phyloP scores from a whole-genome alignment of 2,329 filamentous ascomycete species.

The Neonectria punicea region DNA sequence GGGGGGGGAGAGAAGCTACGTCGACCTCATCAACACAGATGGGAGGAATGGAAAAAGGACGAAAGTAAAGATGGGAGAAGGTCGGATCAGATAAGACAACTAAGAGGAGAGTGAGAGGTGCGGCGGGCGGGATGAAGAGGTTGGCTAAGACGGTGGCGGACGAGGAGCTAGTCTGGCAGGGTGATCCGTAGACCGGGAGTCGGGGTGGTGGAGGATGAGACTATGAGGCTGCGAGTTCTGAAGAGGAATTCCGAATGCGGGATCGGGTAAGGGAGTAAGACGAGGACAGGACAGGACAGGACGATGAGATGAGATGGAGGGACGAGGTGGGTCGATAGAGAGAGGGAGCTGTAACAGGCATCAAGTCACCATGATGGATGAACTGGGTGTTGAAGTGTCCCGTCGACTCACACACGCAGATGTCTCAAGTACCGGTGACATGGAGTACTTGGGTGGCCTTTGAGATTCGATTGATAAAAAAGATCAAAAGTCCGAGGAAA shows the following conservation, averaged over 20 bases:
- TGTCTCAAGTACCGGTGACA: conserved; percentile 4
- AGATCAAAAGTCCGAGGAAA: conserved; percentile 2
- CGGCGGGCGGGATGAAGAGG: conserved; percentile 10
- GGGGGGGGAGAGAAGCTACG: conserved; percentile 2
- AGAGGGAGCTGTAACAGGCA: background rate
- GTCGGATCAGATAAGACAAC: conserved; percentile 24
- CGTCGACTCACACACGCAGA: too few relatives aligned
- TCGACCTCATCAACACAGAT: conserved; percentile 20
- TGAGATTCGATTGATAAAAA: conserved; percentile 20
- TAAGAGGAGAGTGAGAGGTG: conserved; percentile 1
- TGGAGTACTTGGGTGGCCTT: background rate
- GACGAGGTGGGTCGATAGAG: conserved; percentile 12
- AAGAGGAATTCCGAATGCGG: background rate
- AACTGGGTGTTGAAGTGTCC: background rate
- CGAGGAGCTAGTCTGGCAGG: conserved; percentile 7
- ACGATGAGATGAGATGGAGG: background rate
- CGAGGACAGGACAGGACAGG: conserved; percentile 3
- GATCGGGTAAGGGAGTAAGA: conserved; percentile 4
- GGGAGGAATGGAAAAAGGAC: conserved; percentile 2
- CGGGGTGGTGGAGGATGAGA: background rate
- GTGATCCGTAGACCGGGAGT: conserved; percentile 1
- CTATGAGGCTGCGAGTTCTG: background rate
- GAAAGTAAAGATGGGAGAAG: conserved; percentile 10
- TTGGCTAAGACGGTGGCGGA: background rate
- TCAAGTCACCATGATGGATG: background rate